Evolutionary conservation across 129 eudicot species (phyloP), one percentile per base, ranked within the genome.

Genomic region (Ambrosia artemisiifolia): DNA sequence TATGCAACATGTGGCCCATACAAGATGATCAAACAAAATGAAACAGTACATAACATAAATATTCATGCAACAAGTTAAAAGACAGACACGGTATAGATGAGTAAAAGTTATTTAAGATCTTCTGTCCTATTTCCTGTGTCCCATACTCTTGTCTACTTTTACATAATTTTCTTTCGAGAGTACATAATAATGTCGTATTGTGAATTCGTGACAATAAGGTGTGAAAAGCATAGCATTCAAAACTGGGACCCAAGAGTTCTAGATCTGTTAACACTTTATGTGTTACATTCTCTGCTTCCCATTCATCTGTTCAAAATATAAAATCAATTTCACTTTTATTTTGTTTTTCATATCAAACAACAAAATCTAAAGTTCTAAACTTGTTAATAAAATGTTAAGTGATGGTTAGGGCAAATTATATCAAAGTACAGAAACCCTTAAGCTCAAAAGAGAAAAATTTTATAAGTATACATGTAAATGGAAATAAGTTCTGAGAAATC

Each of bases 171-270:
- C 9, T 53, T 43, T 40, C 3, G 38, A 14, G 49, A 72, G 76
- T 60, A 72, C 68, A 44, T 17, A 60, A 72, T 72, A 38, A 72
- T 44, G 76, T 16, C 59, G 56, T 46, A 60, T 72, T 32, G 47
- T 43, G 32, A 72, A 44, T 59, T 46, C 32, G 16, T 8, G 17
- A 72, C 57, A 72, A 24, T 11, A 32, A 72, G 5, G 46, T 47
- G 33, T n/a, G 60, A 43, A 72, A 72, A 44, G 56, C 56, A 43
- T 60, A 60, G 35, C 57, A 42, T 59, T 24, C 67, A 59, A 59
- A 59, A 4, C 43, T 59, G 57, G 24, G 44, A 42, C 42, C 57
- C 67, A 71, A 71, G 42, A 56, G 12, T 36, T 28, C n/a, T 24
- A 71, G 40, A 30, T 40, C 40, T 19, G 32, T 54, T 54, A 54